Percentiles rank a stretch among this genome's conserved stretches.
Evolutionary conservation across 177 flowering plant genomes (phyloP).

Genomic region (Vitis hybrid): DNA sequence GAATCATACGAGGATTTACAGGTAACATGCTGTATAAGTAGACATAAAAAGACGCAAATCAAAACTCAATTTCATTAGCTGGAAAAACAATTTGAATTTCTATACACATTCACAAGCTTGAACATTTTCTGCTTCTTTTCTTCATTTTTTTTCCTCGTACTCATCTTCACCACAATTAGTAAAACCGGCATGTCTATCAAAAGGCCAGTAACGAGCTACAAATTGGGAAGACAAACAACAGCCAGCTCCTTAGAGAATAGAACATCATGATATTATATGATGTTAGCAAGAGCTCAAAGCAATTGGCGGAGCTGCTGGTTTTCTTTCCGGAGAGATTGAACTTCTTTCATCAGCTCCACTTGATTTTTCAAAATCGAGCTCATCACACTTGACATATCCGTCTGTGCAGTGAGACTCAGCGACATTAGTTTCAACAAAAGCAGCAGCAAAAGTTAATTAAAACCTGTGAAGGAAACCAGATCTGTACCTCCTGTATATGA

Average conservation of each 20-base stretch:
- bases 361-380: constrained; percentile 66
- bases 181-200: not conserved
- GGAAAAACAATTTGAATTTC: no score
- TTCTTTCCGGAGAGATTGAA: constrained; percentile 75
- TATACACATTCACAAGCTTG: no score
- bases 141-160: no score
- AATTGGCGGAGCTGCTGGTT: constrained; percentile 77
- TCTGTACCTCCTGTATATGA: constrained; percentile 88
- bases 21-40: no score
- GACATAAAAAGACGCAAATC: no score
- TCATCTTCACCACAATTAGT: no score
- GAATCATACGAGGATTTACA: no score
- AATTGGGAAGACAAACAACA: not conserved
- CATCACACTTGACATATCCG: constrained; percentile 57
- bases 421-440: not conserved
- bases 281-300: constrained; percentile 24
- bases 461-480: not conserved
- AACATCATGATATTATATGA: not conserved
- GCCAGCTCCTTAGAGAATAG: not conserved
- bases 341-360: constrained; percentile 78
- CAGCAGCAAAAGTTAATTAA: not conserved
- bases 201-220: not conserved
- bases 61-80: no score
- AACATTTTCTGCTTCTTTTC: no score
- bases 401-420: constrained; percentile 36